Conservation (phyloP, 140 eudicot genomes). For the Cichorium intybus region DNA sequence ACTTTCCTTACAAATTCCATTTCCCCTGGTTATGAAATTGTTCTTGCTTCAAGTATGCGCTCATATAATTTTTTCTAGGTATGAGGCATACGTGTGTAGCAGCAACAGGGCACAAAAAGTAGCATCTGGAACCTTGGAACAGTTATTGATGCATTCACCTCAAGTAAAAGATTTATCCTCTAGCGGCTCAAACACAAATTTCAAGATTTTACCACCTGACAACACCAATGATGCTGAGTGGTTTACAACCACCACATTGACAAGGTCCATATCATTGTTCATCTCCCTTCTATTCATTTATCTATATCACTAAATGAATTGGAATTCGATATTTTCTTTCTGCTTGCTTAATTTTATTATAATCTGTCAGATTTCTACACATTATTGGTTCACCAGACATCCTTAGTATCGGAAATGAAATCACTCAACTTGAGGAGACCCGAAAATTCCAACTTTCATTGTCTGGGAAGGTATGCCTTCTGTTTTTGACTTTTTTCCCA, state of each 20-base stretch:
- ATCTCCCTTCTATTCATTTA: background rate
- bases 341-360: background rate
- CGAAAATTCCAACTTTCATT: constrained; percentile 75
- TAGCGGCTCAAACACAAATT: constrained; percentile 53
- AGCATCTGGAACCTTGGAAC: constrained; percentile 63
- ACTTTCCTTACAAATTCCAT: background rate
- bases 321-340: background rate
- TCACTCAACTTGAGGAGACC: constrained; percentile 80
- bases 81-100: constrained; percentile 49
- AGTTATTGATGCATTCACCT: constrained; percentile 57
- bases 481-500: background rate
- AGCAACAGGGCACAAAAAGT: constrained; percentile 45
- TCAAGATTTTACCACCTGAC: constrained; percentile 52
- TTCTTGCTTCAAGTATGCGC: background rate
- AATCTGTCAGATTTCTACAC: constrained; percentile 55
- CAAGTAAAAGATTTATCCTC: constrained; percentile 43
- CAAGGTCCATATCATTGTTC: constrained; percentile 50
- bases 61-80: constrained; percentile 40
- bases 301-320: background rate
- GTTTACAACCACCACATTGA: constrained; percentile 78
- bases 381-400: constrained; percentile 49
- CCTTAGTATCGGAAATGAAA: constrained; percentile 57
- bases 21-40: background rate
- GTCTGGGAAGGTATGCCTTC: constrained; percentile 29
- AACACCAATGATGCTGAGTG: constrained; percentile 40